Base-by-base conservation (phyloP, 768 basidiomycete species). In the Lactifluus piperatus region DNA sequence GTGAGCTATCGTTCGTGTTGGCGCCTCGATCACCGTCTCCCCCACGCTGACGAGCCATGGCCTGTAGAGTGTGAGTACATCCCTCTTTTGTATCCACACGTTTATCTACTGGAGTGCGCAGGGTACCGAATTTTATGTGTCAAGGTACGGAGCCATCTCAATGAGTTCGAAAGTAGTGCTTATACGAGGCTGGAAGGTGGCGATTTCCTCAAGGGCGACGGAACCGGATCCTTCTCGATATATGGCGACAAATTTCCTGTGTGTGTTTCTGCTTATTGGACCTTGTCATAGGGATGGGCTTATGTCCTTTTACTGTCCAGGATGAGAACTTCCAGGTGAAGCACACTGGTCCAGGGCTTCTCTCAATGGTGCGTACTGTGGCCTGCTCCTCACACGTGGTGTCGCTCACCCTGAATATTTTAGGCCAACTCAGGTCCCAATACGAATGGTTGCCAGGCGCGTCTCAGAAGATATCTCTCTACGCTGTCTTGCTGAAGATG, bases 271-370 rank as follows among this genome's bases (percentile, higher is more conserved):
- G 22, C 18, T 57, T 32, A 2, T 50, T 24, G 8, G 18, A 1
- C 5, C 4, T 26, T 16, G 0, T 11, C 13, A 29, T 29, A 4
- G 7, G 16, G 36, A 51, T 26, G 4, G 37, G n/a, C 20, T 58
- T 22, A 44, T 62, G 27, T 62, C 36, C 13, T 18, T 30, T 5
- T 34, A 22, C 44, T 43, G 14, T 46, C 7, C 61, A 94, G 86
- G 95, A 98, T 67, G 95, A 98, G 76, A 98, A 94, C 72, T 98
- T 98, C 68, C 79, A 81, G 55, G 83, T 92, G 67, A 94, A 94
- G 70, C 95, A 99, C 68, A 81, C 77, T 0, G 86, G 79, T 1
- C 85, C 94, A 1, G 94, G 94, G 1, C 73, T 97, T 37, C 73
- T 98, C 26, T 94, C 91, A 37, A 97, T 98, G 94, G 94, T 87